Conservation (phyloP, 257 asterid genomes). For the Cinchona pubescens region DNA sequence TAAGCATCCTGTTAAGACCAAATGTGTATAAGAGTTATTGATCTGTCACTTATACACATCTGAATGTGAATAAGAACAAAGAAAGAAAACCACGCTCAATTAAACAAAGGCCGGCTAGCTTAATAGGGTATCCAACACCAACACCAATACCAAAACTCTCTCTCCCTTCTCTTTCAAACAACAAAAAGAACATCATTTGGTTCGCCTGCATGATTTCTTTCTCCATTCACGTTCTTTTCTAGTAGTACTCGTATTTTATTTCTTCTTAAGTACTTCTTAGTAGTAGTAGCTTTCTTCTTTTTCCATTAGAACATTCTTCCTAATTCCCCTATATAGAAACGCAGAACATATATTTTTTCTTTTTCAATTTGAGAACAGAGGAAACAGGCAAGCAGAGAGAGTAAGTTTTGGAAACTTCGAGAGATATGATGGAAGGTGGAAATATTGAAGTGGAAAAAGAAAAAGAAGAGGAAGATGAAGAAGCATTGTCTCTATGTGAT, state of each 20-base stretch:
- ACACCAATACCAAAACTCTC: not conserved
- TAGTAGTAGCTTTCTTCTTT: slow-evolving; percentile 1
- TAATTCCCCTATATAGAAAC: slow-evolving; percentile 13
- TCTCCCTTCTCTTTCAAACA: slow-evolving; percentile 33
- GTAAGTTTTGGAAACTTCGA: not conserved
- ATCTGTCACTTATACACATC: slow-evolving; percentile 33
- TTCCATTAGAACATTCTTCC: slow-evolving; percentile 19
- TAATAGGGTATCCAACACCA: slow-evolving; percentile 32
- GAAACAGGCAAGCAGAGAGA: not conserved
- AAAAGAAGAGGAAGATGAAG: slow-evolving; percentile 45
- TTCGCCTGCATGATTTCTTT: slow-evolving; percentile 17
- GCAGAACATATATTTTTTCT: too few relatives aligned
- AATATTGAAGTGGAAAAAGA: not conserved
- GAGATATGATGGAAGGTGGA: slow-evolving; percentile 16
- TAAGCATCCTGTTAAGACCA: too few relatives aligned
- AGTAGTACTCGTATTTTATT: slow-evolving; percentile 2
- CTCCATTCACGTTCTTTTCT: slow-evolving; percentile 26
- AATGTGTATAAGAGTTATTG: not conserved
- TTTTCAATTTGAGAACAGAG: slow-evolving; percentile 14
- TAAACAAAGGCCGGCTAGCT: slow-evolving; percentile 42
- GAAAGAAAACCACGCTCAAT: slow-evolving; percentile 37
- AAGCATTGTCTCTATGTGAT: slow-evolving; percentile 76
- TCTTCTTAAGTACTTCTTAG: not conserved
- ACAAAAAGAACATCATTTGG: slow-evolving; percentile 32
- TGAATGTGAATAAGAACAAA: slow-evolving; percentile 26